phyloP scores from a whole-genome alignment of 768 basidiomycete species.

The Suillus clintonianus region DNA sequence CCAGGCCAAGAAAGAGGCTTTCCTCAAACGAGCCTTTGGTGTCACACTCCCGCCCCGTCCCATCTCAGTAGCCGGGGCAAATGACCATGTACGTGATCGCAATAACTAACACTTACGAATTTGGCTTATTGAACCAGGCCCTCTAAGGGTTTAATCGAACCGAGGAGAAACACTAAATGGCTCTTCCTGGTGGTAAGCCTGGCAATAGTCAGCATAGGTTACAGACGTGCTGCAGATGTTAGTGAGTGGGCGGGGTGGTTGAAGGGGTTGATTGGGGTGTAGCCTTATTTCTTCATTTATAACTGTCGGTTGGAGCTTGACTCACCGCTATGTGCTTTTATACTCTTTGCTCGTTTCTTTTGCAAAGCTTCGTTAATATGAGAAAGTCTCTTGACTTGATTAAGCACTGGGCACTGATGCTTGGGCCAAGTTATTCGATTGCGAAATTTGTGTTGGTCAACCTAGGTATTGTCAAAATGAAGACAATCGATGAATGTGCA shows the following conservation, averaged over 20 bases:
- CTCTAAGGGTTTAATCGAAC: not conserved
- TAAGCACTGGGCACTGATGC: too few relatives aligned
- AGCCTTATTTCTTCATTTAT: not conserved
- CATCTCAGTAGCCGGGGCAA: constrained; percentile 7
- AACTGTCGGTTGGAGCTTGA: constrained; percentile 10
- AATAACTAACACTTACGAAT: not conserved
- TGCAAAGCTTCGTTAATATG: not conserved
- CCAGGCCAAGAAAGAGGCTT: constrained; percentile 28
- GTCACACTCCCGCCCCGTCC: constrained; percentile 24
- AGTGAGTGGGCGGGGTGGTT: constrained; percentile 1
- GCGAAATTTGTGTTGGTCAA: too few relatives aligned
- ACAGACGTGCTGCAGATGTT: constrained; percentile 4
- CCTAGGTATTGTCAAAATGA: not conserved
- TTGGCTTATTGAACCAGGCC: constrained; percentile 18
- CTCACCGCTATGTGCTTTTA: not conserved
- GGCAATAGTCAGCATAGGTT: constrained; percentile 8
- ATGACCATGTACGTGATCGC: constrained; percentile 6
- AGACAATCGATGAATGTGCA: not conserved
- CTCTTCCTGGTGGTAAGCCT: constrained; percentile 8
- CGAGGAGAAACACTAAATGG: constrained; percentile 3
- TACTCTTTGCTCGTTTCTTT: not conserved
- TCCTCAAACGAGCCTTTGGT: constrained; percentile 16
- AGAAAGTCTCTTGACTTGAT: not conserved
- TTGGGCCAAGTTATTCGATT: too few relatives aligned
- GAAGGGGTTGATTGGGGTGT: not conserved